Percentiles rank a stretch among this genome's conserved stretches.
Conservation (phyloP, 2,329 filamentous ascomycete species). For the Penicillium occitanis region DNA sequence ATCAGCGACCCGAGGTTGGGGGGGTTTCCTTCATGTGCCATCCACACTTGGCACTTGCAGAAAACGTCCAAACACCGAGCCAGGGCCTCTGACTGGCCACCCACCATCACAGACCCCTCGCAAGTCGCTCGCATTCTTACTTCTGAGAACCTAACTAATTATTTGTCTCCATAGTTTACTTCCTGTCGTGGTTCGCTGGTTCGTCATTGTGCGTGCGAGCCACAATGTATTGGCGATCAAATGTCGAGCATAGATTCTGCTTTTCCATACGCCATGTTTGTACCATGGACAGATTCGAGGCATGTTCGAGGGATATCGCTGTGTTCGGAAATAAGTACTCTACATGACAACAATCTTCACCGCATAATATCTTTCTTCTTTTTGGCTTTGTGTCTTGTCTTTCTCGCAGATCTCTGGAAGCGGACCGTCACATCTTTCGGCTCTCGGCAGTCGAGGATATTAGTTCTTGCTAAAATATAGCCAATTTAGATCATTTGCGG, state of each 20-base stretch:
- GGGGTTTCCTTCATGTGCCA: background rate
- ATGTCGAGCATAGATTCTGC: background rate
- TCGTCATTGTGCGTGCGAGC: background rate
- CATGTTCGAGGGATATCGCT: background rate
- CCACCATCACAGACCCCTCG: background rate
- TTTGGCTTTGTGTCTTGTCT: background rate
- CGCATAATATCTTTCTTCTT: background rate
- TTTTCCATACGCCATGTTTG: background rate
- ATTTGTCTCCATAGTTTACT: background rate
- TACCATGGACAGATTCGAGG: background rate
- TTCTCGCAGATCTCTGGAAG: background rate
- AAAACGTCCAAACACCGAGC: background rate
- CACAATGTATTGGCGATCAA: background rate
- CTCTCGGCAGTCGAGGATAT: conserved; percentile 1
- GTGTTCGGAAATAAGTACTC: background rate
- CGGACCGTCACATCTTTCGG: background rate
- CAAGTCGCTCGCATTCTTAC: background rate
- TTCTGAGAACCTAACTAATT: background rate
- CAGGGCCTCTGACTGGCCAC: background rate
- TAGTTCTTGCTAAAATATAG: background rate
- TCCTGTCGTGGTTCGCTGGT: background rate
- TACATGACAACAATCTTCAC: background rate
- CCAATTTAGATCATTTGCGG: conserved; percentile 6
- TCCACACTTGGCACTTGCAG: background rate
- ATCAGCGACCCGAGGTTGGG: conserved; percentile 1